These are phyloP conservation scores for Fraxinus dipetala DNA, from an alignment of 305 asterid genomes.

Conservation along the genomic window DNA sequence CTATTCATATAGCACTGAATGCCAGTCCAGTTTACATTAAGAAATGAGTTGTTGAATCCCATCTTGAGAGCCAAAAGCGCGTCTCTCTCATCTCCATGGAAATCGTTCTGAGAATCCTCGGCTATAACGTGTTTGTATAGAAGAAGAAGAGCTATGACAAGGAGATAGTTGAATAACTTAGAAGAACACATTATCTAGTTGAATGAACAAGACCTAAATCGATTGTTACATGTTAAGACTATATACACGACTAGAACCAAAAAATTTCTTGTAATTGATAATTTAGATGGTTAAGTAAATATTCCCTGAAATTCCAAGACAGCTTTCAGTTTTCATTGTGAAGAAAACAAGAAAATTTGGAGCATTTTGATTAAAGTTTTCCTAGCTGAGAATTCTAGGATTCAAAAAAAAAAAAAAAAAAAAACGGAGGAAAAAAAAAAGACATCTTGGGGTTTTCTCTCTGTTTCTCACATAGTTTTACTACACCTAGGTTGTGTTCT, in stretches of 20 bases:
- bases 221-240: neutral
- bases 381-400: constrained; percentile 49
- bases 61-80: constrained; percentile 44
- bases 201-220: neutral
- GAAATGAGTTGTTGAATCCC: constrained; percentile 37
- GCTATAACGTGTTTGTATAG: constrained; percentile 16
- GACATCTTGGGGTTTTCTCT: neutral
- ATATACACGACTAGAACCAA: constrained; percentile 6
- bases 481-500: neutral
- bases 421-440: neutral
- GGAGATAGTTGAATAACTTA: constrained; percentile 28
- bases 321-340: constrained; percentile 37
- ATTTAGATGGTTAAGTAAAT: constrained; percentile 11
- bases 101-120: constrained; percentile 28
- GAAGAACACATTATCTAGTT: constrained; percentile 28
- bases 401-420: neutral
- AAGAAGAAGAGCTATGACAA: constrained; percentile 21
- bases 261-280: constrained; percentile 9
- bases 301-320: constrained; percentile 34
- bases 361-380: constrained; percentile 8
- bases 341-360: constrained; percentile 41
- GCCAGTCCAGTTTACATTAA: constrained; percentile 45
- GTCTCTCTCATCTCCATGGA: constrained; percentile 50
- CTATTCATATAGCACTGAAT: constrained; percentile 50
- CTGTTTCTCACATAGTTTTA: constrained; percentile 2